Base-by-base conservation (phyloP, 2,329 filamentous ascomycete species). In the Diaporthe vaccinii region DNA sequence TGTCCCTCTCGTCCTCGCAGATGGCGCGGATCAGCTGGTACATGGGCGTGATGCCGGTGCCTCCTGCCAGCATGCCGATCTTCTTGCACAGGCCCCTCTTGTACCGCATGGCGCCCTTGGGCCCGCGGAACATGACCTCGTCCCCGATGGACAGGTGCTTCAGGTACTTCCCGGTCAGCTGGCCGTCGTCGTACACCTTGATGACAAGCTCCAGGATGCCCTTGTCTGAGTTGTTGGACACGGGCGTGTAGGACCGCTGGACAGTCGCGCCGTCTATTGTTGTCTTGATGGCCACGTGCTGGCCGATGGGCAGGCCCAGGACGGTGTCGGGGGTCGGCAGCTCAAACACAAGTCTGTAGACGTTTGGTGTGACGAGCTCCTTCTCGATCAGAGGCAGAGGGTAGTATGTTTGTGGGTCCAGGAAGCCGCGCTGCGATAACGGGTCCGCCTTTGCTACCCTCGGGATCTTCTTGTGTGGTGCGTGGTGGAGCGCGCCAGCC, bases 21-120 rank as follows among this genome's bases (percentile, higher is more conserved):
- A 93, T 91, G 58, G 90, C 90, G 5, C 90, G 88, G 79, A 93
- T 91, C 9, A 93, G 81, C 79, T 93, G 91, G 80, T 86, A 90
- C 87, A 91, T 89, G 3, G 90, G 89, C 1, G 89, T 89, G 75
- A 89, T 88, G 8, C 87, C 87, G 0, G 80, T 86, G 22, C 87
- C 87, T 49, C 89, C 89, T 1, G 88, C 89, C 1, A 91, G 79
- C 89, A 91, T 91, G 74, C 89, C 89, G 55, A 91, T 85, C 57
- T 83, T 81, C 77, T 83, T 84, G 67, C 82, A 83, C 0, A 86
- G 81, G 0, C 83, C 84, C 28, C 83, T 84, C 22, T 80, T 80
- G 79, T 91, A 91, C 14, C 84, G 84, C 88, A 91, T 90, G 1
- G 88, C 85, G 14, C 89, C 89, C 79, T 90, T 91, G 51, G 90